Conservation (phyloP, 2,329 filamentous ascomycete species). For the Sphaerostilbella broomeana region DNA sequence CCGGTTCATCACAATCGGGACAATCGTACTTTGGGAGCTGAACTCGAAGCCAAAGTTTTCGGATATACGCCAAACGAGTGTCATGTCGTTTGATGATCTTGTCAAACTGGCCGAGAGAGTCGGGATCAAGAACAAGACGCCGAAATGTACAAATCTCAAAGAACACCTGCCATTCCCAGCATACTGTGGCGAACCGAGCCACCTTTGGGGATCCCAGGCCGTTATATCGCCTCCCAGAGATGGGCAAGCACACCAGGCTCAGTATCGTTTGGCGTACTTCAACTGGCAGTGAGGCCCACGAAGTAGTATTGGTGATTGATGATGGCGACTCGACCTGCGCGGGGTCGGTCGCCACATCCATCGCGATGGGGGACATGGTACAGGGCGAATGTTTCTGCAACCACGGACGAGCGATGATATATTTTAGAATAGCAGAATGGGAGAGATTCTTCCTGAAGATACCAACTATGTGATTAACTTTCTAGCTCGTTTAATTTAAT, state of each 20-base stretch:
- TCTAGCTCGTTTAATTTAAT: background rate
- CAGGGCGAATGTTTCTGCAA: background rate
- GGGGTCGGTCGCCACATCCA: background rate
- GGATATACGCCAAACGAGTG: constrained; percentile 1
- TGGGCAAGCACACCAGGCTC: background rate
- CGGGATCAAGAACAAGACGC: constrained; percentile 1
- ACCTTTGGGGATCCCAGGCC: background rate
- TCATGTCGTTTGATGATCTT: background rate
- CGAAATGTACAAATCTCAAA: constrained; percentile 3
- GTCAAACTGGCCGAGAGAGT: background rate
- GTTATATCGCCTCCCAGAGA: background rate
- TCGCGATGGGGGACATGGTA: background rate
- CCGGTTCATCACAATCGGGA: constrained; percentile 1
- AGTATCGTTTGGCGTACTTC: constrained; percentile 3
- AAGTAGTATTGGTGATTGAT: background rate
- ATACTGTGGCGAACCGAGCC: constrained; percentile 2
- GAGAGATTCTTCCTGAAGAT: background rate
- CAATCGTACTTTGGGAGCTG: background rate
- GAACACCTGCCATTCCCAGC: constrained; percentile 3
- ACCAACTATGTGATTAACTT: background rate
- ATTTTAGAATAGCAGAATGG: background rate
- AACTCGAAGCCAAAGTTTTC: constrained; percentile 3
- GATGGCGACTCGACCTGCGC: background rate
- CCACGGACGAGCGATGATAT: background rate
- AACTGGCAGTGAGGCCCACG: background rate